These are phyloP conservation scores for Tolypocladium inflatum DNA, from an alignment of 2,329 filamentous ascomycete genomes.

Conservation along the genomic window DNA sequence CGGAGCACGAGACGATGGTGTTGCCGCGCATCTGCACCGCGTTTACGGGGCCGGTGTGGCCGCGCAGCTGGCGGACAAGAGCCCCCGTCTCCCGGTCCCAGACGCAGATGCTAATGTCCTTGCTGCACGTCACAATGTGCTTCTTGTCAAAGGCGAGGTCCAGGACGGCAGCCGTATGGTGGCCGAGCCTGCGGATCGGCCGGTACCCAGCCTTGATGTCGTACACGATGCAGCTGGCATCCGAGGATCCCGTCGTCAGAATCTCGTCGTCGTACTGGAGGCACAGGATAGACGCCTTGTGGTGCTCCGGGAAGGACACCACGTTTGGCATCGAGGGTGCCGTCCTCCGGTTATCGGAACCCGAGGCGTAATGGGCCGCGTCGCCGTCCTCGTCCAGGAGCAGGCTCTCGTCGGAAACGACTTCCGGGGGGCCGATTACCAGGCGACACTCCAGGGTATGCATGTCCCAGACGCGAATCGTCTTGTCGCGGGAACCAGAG, in stretches of 20 bases:
- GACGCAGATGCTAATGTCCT: conserved; percentile 87
- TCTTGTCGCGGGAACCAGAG: conserved; percentile 90
- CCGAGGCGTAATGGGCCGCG: conserved; percentile 45
- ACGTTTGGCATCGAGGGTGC: conserved; percentile 42
- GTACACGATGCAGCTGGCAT: conserved; percentile 86
- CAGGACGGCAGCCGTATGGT: conserved; percentile 80
- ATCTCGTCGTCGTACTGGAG: conserved; percentile 90
- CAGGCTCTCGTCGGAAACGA: conserved; percentile 44
- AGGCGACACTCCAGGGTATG: conserved; percentile 76
- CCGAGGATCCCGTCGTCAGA: conserved; percentile 90
- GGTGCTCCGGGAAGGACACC: conserved; percentile 55
- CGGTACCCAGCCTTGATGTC: conserved; percentile 69
- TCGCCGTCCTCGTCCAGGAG: conserved; percentile 41
- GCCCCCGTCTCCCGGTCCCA: conserved; percentile 79
- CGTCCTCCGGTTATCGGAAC: conserved; percentile 36
- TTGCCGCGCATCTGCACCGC: conserved; percentile 92
- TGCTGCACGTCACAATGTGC: conserved; percentile 94
- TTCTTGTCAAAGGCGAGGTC: conserved; percentile 89
- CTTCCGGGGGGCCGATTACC: conserved; percentile 70
- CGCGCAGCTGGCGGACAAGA: conserved; percentile 68
- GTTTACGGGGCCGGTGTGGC: conserved; percentile 88
- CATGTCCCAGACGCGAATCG: conserved; percentile 94
- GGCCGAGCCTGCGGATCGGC: conserved; percentile 66
- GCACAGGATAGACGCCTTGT: conserved; percentile 89
- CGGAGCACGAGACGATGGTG: conserved; percentile 84